Base-by-base conservation (phyloP, 139 green algal species). In the Microglena sp. region DNA sequence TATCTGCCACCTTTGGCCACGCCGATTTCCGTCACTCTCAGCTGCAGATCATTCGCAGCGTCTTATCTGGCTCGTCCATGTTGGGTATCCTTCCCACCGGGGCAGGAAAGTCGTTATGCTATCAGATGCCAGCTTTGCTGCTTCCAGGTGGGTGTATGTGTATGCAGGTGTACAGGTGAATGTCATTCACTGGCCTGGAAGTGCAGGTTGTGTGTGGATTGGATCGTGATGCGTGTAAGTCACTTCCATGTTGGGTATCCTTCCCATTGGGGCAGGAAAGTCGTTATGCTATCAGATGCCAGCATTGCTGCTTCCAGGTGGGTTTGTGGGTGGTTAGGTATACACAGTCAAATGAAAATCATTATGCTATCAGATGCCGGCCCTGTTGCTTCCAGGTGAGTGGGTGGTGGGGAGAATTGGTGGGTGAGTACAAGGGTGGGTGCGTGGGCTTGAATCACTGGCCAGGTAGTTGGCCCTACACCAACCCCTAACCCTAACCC, bases 31-130 rank as follows among this genome's bases (percentile, higher is more conserved):
- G 89, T 26, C 15, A 26, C 53, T 33, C 53, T 60, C 6, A 22
- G 6, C 21, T 64, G 29, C 56, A 36, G 29, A 31, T 64, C 6
- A 6, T 64, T 24, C 56, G 56, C 28, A 24, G 29, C 22, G 76
- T 94, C 50, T 72, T 98, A 64, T 30, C 34, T 1, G 86, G 84
- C 1, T 40, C 74, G 6, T 88, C 80, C 44, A 78, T 85, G 45
- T 73, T 97, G 45, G 87, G 76, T 4, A 80, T 98, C 31, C 82
- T 97, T 71, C 92, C 92, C 3, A 98, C 92, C 11, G 90, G 90
- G 58, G 66, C 82, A 11, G 92, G 92, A 45, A 98, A 98, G 80
- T 89, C 73, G 4, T 77, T 98, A 31, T 92, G 83, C 61, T 98
- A 96, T 68, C 88, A 94, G 80, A 69, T 97, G 66, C 89, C 92